These are phyloP conservation scores for Metschnikowia lachancei DNA, from an alignment of 805 yeast species.

Conservation along the genomic window DNA sequence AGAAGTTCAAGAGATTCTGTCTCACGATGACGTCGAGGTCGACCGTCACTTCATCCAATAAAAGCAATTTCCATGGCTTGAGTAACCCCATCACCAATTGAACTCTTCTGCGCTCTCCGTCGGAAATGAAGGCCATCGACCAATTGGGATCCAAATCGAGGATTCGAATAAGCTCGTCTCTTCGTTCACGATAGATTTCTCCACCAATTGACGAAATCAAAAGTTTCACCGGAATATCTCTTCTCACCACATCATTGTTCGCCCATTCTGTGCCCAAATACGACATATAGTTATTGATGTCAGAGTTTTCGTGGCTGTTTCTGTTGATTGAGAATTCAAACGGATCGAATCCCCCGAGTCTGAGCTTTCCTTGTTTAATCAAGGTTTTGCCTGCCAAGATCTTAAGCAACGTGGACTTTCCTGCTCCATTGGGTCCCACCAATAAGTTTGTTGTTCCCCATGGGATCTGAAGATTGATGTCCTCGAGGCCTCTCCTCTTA, in stretches of 20 bases:
- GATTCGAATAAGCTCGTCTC: slow-evolving; percentile 71
- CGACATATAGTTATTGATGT: slow-evolving; percentile 54
- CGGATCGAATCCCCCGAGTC: slow-evolving; percentile 84
- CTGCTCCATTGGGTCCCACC: slow-evolving; percentile 96
- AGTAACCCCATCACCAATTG: slow-evolving; percentile 91
- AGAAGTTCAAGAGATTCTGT: slow-evolving; percentile 64
- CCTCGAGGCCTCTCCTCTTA: slow-evolving; percentile 59
- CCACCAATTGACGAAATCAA: slow-evolving; percentile 79
- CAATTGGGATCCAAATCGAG: slow-evolving; percentile 84
- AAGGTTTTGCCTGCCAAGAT: slow-evolving; percentile 90
- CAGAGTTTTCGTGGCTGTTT: slow-evolving; percentile 41
- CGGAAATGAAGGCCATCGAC: slow-evolving; percentile 90
- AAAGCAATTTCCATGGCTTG: slow-evolving; percentile 81
- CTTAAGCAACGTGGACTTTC: slow-evolving; percentile 84
- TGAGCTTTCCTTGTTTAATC: slow-evolving; percentile 66
- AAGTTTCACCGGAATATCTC: slow-evolving; percentile 85
- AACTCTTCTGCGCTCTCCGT: slow-evolving; percentile 93
- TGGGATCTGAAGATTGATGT: slow-evolving; percentile 59
- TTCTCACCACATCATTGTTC: slow-evolving; percentile 78
- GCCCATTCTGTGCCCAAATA: slow-evolving; percentile 99
- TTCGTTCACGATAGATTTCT: slow-evolving; percentile 60
- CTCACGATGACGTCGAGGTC: slow-evolving; percentile 93
- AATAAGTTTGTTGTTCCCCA: slow-evolving; percentile 74
- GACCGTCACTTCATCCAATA: slow-evolving; percentile 96
- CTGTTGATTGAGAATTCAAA: slow-evolving; percentile 59